These are phyloP conservation scores for Rubroboletus satanas DNA, from an alignment of 768 basidiomycete genomes.

Conservation along the genomic window DNA sequence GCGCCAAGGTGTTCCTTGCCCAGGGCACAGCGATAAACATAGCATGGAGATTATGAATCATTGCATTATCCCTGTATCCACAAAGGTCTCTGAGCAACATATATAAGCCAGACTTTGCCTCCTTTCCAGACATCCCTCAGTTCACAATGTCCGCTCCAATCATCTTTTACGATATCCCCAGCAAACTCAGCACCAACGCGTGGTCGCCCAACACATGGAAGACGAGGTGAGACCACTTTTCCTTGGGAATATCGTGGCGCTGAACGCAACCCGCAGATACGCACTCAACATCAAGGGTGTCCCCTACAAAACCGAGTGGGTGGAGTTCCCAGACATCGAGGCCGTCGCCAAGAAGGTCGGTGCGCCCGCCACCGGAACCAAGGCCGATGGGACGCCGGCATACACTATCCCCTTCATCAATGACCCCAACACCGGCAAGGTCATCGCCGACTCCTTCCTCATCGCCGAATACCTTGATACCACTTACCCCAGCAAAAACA, in stretches of 20 bases:
- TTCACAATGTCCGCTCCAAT: slow-evolving; percentile 26
- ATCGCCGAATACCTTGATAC: slow-evolving; percentile 48
- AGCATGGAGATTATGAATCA: not conserved
- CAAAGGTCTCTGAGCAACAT: not conserved
- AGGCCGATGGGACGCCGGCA: slow-evolving; percentile 28
- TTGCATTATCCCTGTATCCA: not conserved
- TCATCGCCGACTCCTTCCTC: slow-evolving; percentile 38
- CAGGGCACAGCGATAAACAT: slow-evolving; percentile 1
- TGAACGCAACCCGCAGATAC: slow-evolving; percentile 21
- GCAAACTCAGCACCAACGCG: slow-evolving; percentile 24
- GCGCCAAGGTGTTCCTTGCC: not conserved
- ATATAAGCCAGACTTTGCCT: slow-evolving; percentile 4
- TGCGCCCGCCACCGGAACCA: slow-evolving; percentile 28
- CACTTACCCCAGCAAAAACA: slow-evolving; percentile 35
- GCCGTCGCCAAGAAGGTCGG: slow-evolving; percentile 30
- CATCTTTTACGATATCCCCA: slow-evolving; percentile 47
- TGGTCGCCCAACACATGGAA: slow-evolving; percentile 50
- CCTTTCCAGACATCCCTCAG: not conserved
- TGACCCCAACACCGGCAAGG: slow-evolving; percentile 34
- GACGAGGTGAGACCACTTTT: slow-evolving; percentile 31
- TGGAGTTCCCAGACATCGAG: slow-evolving; percentile 42
- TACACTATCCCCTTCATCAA: slow-evolving; percentile 43
- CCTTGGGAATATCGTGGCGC: not conserved
- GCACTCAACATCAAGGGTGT: slow-evolving; percentile 41
- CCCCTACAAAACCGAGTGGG: slow-evolving; percentile 40